Base-by-base conservation (phyloP, 1,284 basidiomycete genomes). In the Polyporus tsugae region DNA sequence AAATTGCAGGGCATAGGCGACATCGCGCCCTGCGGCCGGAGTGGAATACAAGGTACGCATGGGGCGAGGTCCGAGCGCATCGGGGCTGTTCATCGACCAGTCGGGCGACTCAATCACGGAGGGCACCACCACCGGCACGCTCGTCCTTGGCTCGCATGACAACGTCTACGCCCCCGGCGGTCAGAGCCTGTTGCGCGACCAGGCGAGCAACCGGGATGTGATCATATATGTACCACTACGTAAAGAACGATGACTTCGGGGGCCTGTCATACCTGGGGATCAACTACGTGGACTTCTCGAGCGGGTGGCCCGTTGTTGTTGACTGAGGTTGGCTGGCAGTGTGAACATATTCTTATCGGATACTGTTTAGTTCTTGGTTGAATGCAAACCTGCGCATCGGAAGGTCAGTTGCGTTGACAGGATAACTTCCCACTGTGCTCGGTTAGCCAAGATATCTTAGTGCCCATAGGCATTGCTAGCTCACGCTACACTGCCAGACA, bases 151-250 rank as follows among this genome's bases (percentile, higher is more conserved):
- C 39, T 78, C 77, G 42, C 80, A 79, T 68, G 80, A 73, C 62
- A 77, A 80, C 63, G 71, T 81, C 65, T 80, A 78, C 67, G 78
- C 79, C 17, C 78, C 80, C n/a, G 80, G 80, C 39, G 78, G 75
- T 6, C 66, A 70, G 62, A 70, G 68, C 53, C 29, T 70, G 33
- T 71, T 67, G 57, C 46, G 22, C 53, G 68, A 70, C 63, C 60
- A 65, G 22, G 70, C 65, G 58, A 67, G 68, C 52, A 60, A 63
- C 17, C 69, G 67, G 6, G 72, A 71, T 39, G 60, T 70, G 25
- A 68, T 71, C 44, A 63, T 70, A n/a, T n/a, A n/a, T n/a, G 17
- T 71, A 73, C 55, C 72, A 71, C 60, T 68, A 71, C 64, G 62
- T 71, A 6, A 65, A 53, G 29, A 64, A 67, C 66, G 62, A 67